These are phyloP conservation scores for Viridothelium virens DNA, from an alignment of 495 filamentous ascomycete genomes.

Conservation along the genomic window DNA sequence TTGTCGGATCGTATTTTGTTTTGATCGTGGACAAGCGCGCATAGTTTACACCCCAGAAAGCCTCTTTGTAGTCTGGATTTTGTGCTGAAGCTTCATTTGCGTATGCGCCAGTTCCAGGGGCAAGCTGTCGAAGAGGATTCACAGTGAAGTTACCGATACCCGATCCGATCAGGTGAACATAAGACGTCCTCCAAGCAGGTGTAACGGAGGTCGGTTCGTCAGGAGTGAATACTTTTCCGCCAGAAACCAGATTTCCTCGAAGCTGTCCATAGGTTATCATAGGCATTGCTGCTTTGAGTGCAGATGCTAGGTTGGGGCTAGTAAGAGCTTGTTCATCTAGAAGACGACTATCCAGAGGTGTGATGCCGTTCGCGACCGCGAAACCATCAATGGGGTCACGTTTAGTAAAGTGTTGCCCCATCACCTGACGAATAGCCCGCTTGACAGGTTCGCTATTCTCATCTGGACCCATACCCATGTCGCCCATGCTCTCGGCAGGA, in stretches of 20 bases:
- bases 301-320: neutral
- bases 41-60: neutral
- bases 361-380: neutral
- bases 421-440: neutral
- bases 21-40: neutral
- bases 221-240: neutral
- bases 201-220: neutral
- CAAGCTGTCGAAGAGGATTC: neutral
- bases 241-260: neutral
- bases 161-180: neutral
- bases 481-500: neutral
- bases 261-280: neutral
- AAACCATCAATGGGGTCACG: neutral
- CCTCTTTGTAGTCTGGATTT: neutral
- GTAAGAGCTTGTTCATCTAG: neutral
- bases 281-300: neutral
- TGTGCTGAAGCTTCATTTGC: neutral
- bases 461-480: neutral
- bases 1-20: neutral
- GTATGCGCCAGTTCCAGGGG: neutral
- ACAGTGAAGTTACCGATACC: neutral
- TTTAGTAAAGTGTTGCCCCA: neutral
- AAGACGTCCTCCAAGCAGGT: neutral
- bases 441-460: neutral
- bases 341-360: neutral